phyloP scores from a whole-genome alignment of 495 filamentous ascomycete species.

The Penicillium herquei region DNA sequence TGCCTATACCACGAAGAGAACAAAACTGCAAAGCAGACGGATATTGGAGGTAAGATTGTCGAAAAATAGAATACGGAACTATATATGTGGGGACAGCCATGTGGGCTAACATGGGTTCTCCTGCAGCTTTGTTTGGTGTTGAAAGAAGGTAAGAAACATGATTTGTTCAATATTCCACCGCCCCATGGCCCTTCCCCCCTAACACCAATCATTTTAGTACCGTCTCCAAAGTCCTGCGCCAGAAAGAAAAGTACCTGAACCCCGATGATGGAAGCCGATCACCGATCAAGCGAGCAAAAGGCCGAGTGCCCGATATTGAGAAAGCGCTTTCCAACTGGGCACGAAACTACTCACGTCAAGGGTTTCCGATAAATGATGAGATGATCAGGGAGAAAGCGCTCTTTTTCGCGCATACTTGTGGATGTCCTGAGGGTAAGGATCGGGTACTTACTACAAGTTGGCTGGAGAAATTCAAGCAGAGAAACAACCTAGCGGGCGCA shows the following conservation, averaged over 20 bases:
- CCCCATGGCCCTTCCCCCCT: constrained; percentile 8
- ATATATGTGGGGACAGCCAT: constrained; percentile 7
- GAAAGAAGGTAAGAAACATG: constrained; percentile 80
- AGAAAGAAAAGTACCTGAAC: constrained; percentile 95
- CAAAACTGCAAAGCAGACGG: constrained; percentile 93
- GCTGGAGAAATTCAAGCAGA: constrained; percentile 97
- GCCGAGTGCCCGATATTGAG: constrained; percentile 92
- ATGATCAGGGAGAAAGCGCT: constrained; percentile 85
- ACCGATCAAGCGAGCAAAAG: constrained; percentile 84
- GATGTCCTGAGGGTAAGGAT: constrained; percentile 70
- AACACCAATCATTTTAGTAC: constrained; percentile 60
- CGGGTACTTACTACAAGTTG: constrained; percentile 74
- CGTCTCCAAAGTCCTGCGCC: constrained; percentile 93
- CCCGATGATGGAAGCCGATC: constrained; percentile 84
- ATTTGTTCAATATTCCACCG: background rate
- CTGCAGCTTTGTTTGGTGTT: constrained; percentile 84
- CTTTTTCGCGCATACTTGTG: constrained; percentile 78
- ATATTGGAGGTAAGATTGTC: constrained; percentile 77
- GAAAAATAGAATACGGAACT: background rate
- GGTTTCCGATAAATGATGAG: constrained; percentile 72
- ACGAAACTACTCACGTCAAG: constrained; percentile 74
- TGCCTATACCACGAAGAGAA: constrained; percentile 94
- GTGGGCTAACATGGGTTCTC: constrained; percentile 19
- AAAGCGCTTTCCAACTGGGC: constrained; percentile 90
- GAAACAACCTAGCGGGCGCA: constrained; percentile 71